Percentiles rank a stretch among this genome's conserved stretches.
phyloP scores from a whole-genome alignment of 1,284 basidiomycete genomes.

The Inonotus hispidus region DNA sequence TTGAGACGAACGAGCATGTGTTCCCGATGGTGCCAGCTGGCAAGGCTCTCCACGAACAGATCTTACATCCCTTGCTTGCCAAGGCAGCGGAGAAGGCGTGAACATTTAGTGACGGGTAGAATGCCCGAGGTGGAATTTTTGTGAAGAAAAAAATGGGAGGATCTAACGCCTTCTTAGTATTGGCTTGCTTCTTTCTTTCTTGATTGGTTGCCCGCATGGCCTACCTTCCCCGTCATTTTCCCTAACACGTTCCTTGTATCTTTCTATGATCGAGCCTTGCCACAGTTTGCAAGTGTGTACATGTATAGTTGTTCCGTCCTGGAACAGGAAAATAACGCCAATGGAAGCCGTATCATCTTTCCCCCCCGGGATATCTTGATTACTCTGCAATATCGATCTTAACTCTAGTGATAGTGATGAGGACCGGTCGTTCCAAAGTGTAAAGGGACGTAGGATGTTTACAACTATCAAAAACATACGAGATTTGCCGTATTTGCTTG shows the following conservation, averaged over 20 bases:
- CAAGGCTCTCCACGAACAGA: slow-evolving; percentile 87
- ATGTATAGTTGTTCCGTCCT: not conserved
- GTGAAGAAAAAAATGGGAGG: not conserved
- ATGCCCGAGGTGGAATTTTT: not conserved
- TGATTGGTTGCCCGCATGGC: not conserved
- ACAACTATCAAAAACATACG: too few relatives aligned
- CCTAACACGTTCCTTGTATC: slow-evolving; percentile 2
- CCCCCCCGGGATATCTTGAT: too few relatives aligned
- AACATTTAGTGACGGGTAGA: too few relatives aligned
- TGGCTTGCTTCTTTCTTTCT: not conserved
- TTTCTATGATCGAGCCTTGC: slow-evolving; percentile 2
- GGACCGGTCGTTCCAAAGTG: too few relatives aligned
- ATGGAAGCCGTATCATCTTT: not conserved
- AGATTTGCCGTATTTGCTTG: too few relatives aligned
- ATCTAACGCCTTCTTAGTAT: not conserved
- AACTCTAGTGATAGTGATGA: too few relatives aligned
- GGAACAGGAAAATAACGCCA: not conserved
- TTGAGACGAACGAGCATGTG: slow-evolving; percentile 87
- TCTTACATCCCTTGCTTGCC: slow-evolving; percentile 53
- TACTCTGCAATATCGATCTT: too few relatives aligned
- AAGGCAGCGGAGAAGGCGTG: slow-evolving; percentile 12
- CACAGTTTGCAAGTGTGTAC: slow-evolving; percentile 15
- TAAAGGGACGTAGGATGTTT: too few relatives aligned
- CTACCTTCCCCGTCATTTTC: not conserved
- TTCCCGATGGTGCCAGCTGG: slow-evolving; percentile 92